Evolutionary conservation across 345 rosid genomes (phyloP), one percentile per base, ranked within the genome.

Genomic region (Melaleuca quinquenervia): DNA sequence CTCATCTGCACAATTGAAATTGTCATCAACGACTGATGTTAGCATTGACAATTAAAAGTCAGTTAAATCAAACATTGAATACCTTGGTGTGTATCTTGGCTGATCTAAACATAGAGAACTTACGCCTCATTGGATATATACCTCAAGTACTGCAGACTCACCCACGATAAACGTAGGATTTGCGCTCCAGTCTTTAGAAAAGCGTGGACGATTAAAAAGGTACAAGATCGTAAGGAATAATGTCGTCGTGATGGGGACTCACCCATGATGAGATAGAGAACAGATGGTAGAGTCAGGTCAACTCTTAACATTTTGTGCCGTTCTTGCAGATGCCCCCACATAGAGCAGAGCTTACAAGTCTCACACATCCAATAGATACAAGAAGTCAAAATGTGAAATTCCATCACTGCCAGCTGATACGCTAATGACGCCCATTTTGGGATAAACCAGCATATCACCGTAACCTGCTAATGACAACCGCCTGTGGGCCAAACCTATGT

Each of bases 271-370:
- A 12, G 76, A 64, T 64, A 18, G 76, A 64, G 45, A 64, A 32
- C 45, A 32, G 76, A 32, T 16, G 76, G 76, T 32, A n/a, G 24
- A 32, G 45, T 64, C 24, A 64, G 32, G 16, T 93, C 58, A 95
- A 98, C 97, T 97, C 98, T 96, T 98, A 41, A 95, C 99, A 90
- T 95, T 96, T 89, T 93, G 99, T 87, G 98, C 98, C 76, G 99
- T 96, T 94, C 98, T 95, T 20, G 99, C 99, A 85, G 99, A 97
- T 82, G 99, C 98, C 91, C 45, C 3, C 11, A 8, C 21, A 36
- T 32, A 64, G 41, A 58, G 26, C 18, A n/a, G 70, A 32, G 32
- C 76, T 64, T 20, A 64, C 76, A 20, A 64, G 76, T 16, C 15
- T 64, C 76, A 32, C 44, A 64, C 76, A 64, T 32, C 45, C 76